phyloP scores from a whole-genome alignment of 78 protist genomes.

The Dictyostelium capitatum region DNA sequence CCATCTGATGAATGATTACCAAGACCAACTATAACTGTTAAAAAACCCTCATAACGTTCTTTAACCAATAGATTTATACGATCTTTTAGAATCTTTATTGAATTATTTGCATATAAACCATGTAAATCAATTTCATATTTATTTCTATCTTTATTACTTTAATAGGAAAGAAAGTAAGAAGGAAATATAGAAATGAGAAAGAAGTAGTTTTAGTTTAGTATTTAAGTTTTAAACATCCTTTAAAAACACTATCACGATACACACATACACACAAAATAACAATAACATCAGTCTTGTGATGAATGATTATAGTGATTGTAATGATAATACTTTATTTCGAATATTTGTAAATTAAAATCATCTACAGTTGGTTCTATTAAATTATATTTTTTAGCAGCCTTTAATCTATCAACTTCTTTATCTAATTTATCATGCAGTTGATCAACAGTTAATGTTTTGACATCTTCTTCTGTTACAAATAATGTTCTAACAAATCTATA shows the following conservation, averaged over 20 bases:
- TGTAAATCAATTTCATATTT: conserved; percentile 32
- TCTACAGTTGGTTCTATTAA: not conserved
- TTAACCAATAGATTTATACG: not conserved
- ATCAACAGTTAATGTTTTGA: not conserved
- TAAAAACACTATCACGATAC: not conserved
- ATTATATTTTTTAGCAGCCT: not conserved
- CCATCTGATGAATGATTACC: not conserved
- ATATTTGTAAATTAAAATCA: conserved; percentile 8
- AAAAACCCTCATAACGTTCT: not conserved
- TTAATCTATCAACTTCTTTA: not conserved
- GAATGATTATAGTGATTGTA: not conserved
- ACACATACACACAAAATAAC: not conserved
- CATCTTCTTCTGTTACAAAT: conserved; percentile 7
- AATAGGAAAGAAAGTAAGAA: not conserved
- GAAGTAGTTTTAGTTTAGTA: not conserved
- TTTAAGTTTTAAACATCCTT: not conserved
- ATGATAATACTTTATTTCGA: not conserved
- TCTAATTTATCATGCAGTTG: not conserved
- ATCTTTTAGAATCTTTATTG: not conserved
- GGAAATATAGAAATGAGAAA: not conserved
- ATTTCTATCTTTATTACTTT: conserved; percentile 10
- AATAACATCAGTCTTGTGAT: too few relatives aligned
- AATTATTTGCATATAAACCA: not conserved
- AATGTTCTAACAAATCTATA: not conserved
- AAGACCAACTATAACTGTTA: not conserved